phyloP scores from a whole-genome alignment of 108 stramenopile species.

The Skeletonema costatum region DNA sequence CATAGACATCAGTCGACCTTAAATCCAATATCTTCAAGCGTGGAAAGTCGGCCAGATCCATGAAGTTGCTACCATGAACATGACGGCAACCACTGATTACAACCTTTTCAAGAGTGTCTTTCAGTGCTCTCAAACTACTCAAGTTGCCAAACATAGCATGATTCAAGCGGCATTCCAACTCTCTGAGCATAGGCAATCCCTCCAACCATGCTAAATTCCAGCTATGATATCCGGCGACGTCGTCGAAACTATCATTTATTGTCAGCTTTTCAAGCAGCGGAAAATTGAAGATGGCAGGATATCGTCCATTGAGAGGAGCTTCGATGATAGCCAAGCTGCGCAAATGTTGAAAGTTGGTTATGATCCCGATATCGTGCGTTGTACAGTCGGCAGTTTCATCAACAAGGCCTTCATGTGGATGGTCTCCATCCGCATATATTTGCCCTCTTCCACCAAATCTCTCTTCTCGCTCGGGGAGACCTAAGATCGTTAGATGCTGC shows the following conservation, averaged over 20 bases:
- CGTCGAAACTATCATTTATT: background rate
- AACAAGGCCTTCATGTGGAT: background rate
- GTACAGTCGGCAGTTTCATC: background rate
- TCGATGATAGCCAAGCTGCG: background rate
- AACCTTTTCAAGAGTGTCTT: background rate
- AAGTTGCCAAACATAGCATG: background rate
- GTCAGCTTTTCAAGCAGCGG: background rate
- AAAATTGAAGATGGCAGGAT: background rate
- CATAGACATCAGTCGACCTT: background rate
- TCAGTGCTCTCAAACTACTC: background rate
- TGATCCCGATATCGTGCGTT: background rate
- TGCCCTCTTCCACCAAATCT: background rate
- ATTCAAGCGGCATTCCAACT: background rate
- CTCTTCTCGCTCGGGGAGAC: too few species aligned
- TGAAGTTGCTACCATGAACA: background rate
- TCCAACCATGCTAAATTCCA: background rate
- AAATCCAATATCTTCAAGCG: background rate
- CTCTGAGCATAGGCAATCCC: background rate
- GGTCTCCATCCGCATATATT: background rate
- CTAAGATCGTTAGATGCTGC: background rate
- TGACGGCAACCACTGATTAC: background rate
- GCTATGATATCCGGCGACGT: background rate
- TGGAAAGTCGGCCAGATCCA: constrained; percentile 23
- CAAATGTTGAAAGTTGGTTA: background rate
- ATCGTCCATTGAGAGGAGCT: background rate